A percentile compares a stretch with the other conserved stretches of the same genome.
Evolutionary conservation across 768 basidiomycete species (phyloP).

Genomic region (Obba rivulosa): DNA sequence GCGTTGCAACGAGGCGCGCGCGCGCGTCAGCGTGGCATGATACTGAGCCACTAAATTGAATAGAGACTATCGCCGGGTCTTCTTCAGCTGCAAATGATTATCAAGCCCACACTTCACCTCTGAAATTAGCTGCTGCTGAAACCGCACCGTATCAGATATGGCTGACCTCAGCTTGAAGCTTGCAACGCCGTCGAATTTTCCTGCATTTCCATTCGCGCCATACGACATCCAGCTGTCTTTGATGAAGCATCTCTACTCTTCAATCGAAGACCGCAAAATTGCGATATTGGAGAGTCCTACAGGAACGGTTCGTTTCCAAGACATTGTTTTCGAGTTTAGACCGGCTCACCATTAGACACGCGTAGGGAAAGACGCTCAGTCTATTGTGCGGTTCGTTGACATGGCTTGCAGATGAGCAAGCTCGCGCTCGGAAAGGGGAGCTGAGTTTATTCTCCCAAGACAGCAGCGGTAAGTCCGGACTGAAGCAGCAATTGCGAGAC

Average conservation of each 20-base stretch:
- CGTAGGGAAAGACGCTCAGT: constrained; percentile 82
- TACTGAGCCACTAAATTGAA: too few relatives aligned
- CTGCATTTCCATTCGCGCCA: constrained; percentile 59
- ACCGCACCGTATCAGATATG: too few relatives aligned
- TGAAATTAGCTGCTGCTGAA: too few relatives aligned
- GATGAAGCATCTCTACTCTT: constrained; percentile 81
- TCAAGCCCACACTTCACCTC: too few relatives aligned
- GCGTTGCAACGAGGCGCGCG: too few relatives aligned
- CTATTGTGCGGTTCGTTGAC: constrained; percentile 71
- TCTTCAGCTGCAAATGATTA: too few relatives aligned
- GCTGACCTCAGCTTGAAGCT: too few relatives aligned
- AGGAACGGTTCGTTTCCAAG: constrained; percentile 57
- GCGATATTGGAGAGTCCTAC: constrained; percentile 88
- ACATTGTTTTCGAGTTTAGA: neutral
- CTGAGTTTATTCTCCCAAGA: constrained; percentile 32
- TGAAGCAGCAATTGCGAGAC: neutral
- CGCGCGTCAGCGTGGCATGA: too few relatives aligned
- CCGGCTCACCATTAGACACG: neutral
- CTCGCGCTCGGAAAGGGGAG: constrained; percentile 64
- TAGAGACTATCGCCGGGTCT: too few relatives aligned
- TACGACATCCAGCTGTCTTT: constrained; percentile 81
- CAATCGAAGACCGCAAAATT: constrained; percentile 70
- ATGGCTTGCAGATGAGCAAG: constrained; percentile 68
- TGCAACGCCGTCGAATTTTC: constrained; percentile 61
- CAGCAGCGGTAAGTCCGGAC: constrained; percentile 16